These are phyloP conservation scores for Endothia cerciana DNA, from an alignment of 2,329 filamentous ascomycete genomes.

Conservation along the genomic window DNA sequence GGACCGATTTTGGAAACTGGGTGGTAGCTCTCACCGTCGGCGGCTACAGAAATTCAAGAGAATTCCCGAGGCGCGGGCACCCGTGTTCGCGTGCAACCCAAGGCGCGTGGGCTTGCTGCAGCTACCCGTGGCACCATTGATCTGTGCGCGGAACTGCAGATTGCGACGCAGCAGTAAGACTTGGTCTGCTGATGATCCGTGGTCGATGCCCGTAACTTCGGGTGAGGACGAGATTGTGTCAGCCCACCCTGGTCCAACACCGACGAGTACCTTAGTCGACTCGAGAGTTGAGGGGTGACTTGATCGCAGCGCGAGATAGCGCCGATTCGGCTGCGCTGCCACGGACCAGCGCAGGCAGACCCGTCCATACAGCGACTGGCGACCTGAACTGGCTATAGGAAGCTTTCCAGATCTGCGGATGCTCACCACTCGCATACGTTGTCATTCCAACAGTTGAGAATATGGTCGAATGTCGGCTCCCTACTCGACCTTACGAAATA, in stretches of 20 bases:
- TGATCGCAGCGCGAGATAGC: neutral
- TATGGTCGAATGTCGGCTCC: neutral
- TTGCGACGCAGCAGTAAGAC: too few species aligned
- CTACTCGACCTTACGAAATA: neutral
- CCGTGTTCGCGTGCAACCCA: slow-evolving; percentile 24
- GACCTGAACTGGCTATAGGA: neutral
- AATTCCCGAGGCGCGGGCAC: slow-evolving; percentile 16
- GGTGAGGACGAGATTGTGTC: neutral
- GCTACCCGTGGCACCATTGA: slow-evolving; percentile 14
- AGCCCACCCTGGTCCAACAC: neutral
- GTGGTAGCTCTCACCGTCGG: neutral
- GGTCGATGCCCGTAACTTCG: neutral
- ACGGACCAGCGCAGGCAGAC: too few species aligned
- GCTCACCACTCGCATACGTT: neutral
- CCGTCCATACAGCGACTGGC: neutral
- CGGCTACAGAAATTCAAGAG: slow-evolving; percentile 13
- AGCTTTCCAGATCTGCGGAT: neutral
- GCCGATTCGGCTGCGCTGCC: too few species aligned
- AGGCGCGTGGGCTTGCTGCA: slow-evolving; percentile 26
- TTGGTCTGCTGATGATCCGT: neutral
- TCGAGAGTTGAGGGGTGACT: neutral
- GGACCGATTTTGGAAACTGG: neutral
- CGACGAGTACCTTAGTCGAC: neutral
- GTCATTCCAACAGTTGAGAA: neutral
- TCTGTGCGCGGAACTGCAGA: slow-evolving; percentile 1